Conservation (phyloP, 2,329 filamentous ascomycete genomes). For the Verticillium longisporum region DNA sequence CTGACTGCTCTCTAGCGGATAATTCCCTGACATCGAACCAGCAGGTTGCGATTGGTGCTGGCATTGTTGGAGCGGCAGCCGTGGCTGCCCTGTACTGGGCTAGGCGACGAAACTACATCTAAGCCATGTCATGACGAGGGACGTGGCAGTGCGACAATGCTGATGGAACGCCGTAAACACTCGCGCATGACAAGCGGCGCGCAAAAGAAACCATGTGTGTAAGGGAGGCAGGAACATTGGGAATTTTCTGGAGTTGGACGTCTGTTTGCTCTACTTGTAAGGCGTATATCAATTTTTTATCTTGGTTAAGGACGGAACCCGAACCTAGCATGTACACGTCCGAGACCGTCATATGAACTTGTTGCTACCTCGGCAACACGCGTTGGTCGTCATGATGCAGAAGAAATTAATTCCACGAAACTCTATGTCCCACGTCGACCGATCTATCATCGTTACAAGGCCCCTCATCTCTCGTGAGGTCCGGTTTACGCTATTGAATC, state of each 20-base stretch:
- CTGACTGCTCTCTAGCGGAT: neutral
- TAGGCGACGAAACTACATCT: constrained; percentile 2
- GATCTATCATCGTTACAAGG: neutral
- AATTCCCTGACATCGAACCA: neutral
- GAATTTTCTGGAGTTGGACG: neutral
- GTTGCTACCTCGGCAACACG: too few relatives aligned
- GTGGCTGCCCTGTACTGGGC: constrained; percentile 15
- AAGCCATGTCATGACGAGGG: neutral
- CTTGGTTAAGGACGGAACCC: neutral
- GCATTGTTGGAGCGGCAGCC: constrained; percentile 27
- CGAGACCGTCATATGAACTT: neutral
- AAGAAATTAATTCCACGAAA: too few relatives aligned
- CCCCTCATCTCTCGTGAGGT: neutral
- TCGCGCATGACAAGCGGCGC: neutral
- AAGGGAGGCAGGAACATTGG: neutral
- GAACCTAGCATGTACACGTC: neutral
- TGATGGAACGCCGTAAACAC: neutral
- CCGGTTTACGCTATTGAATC: neutral
- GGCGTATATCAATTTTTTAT: neutral
- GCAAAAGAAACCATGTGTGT: neutral
- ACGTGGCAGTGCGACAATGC: neutral
- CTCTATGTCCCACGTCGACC: neutral
- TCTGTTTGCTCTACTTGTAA: neutral
- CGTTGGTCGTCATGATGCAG: too few relatives aligned
- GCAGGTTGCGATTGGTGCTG: constrained; percentile 6